A percentile compares a stretch with the other conserved stretches of the same genome.
These are phyloP conservation scores for Aspergillus funiculosus DNA, from an alignment of 495 filamentous ascomycete genomes.

Conservation along the genomic window DNA sequence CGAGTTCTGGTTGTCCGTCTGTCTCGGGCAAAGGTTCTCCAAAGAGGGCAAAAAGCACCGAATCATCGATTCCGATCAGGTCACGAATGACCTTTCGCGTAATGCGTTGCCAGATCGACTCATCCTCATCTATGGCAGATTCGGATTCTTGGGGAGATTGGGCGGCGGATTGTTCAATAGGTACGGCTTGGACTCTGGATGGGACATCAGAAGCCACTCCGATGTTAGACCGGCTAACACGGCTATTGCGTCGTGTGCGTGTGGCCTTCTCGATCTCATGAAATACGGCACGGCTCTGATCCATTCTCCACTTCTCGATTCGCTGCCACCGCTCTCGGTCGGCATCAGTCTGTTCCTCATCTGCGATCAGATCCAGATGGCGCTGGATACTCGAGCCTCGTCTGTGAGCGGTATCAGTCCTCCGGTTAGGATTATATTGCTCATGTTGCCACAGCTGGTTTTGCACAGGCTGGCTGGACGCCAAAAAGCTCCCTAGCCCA, in stretches of 20 bases:
- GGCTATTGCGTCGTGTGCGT: slow-evolving; percentile 48
- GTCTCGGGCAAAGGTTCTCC: slow-evolving; percentile 65
- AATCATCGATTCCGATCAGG: slow-evolving; percentile 86
- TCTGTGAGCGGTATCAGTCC: slow-evolving; percentile 30
- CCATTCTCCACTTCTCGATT: slow-evolving; percentile 87
- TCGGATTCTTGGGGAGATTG: slow-evolving; percentile 6
- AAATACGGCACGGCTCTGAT: slow-evolving; percentile 77
- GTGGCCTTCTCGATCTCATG: slow-evolving; percentile 88
- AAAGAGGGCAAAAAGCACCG: slow-evolving; percentile 75
- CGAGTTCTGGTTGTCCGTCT: slow-evolving; percentile 1
- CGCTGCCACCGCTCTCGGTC: slow-evolving; percentile 64
- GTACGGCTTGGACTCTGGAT: slow-evolving; percentile 20
- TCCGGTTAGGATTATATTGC: slow-evolving; percentile 64
- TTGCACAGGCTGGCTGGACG: slow-evolving; percentile 53
- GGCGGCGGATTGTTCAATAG: slow-evolving; percentile 16
- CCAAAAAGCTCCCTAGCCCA: slow-evolving; percentile 77
- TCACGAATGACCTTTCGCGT: slow-evolving; percentile 83
- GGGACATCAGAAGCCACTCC: slow-evolving; percentile 16
- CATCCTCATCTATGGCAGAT: slow-evolving; percentile 31
- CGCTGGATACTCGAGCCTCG: slow-evolving; percentile 57
- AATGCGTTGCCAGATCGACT: slow-evolving; percentile 73
- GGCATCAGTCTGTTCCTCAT: slow-evolving; percentile 50
- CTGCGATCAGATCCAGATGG: slow-evolving; percentile 58
- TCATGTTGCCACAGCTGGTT: slow-evolving; percentile 84
- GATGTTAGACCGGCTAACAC: slow-evolving; percentile 29